These are phyloP conservation scores for Tylopilus intermedius DNA, from an alignment of 768 basidiomycete species.

Conservation along the genomic window DNA sequence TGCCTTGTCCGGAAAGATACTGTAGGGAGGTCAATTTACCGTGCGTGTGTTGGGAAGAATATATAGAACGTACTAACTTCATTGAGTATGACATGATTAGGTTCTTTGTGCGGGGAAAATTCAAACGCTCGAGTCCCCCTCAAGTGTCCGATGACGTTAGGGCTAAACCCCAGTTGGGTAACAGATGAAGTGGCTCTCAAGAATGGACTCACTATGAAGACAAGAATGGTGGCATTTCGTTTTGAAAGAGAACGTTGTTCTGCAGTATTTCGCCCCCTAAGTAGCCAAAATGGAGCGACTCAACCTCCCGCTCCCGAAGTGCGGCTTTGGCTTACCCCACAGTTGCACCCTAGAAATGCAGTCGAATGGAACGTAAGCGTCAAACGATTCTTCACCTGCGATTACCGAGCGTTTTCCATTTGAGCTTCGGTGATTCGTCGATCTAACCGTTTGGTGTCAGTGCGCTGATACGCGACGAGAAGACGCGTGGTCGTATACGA, in stretches of 20 bases:
- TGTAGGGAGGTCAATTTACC: constrained; percentile 28
- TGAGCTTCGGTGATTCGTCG: constrained; percentile 66
- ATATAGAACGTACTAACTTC: constrained; percentile 44
- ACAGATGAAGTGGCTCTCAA: constrained; percentile 1
- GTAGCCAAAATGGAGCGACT: constrained; percentile 3
- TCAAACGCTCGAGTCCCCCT: constrained; percentile 57
- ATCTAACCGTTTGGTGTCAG: constrained; percentile 48
- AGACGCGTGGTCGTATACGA: neutral
- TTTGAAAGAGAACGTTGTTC: constrained; percentile 63
- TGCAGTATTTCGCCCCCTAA: constrained; percentile 70
- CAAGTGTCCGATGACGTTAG: constrained; percentile 71
- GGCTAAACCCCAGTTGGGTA: constrained; percentile 43
- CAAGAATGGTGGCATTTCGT: constrained; percentile 68
- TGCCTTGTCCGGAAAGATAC: constrained; percentile 89
- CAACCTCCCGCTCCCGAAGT: neutral
- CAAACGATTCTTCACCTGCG: constrained; percentile 8
- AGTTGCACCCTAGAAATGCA: constrained; percentile 53
- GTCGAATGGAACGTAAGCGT: neutral
- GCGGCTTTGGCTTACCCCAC: constrained; percentile 49
- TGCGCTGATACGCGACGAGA: constrained; percentile 3
- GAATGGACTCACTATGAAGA: constrained; percentile 50
- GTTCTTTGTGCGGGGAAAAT: constrained; percentile 56
- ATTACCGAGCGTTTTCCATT: constrained; percentile 61
- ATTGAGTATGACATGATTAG: constrained; percentile 89
- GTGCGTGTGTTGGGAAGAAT: neutral